These are phyloP conservation scores for Sequoiadendron giganteum DNA, from an alignment of 75 land plant genomes.

Conservation along the genomic window DNA sequence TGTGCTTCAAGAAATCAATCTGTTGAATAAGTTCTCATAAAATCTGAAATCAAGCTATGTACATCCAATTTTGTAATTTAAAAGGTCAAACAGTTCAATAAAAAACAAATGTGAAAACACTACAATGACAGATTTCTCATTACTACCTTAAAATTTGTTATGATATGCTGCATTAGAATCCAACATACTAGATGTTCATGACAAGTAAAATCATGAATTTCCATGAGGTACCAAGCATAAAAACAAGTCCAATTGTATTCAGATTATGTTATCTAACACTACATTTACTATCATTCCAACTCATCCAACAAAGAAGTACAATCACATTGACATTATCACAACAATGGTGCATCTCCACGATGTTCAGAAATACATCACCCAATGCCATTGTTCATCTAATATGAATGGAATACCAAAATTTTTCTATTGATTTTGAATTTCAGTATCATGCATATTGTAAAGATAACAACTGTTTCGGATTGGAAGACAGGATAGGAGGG, in stretches of 20 bases:
- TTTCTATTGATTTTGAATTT: no score
- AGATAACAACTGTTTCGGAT: no score
- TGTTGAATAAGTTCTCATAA: neutral
- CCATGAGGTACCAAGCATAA: neutral
- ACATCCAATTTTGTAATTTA: neutral
- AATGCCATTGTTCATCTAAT: neutral
- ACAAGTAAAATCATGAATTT: neutral
- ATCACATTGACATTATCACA: neutral
- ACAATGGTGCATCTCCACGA: neutral
- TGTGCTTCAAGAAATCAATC: neutral
- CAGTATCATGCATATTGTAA: neutral
- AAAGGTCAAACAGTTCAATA: neutral
- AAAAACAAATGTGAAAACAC: neutral
- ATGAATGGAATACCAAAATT: neutral
- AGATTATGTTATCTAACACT: neutral
- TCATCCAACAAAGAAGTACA: neutral
- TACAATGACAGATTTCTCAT: neutral
- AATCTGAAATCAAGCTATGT: constrained; percentile 1
- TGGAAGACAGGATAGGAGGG: no score
- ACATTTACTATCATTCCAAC: neutral
- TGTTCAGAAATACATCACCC: neutral
- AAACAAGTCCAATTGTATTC: neutral
- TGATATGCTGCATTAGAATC: neutral
- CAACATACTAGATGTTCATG: neutral
- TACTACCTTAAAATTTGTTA: neutral